These are phyloP conservation scores for Phytophthora tubulina DNA, from an alignment of 352 stramenopile genomes.

Conservation along the genomic window DNA sequence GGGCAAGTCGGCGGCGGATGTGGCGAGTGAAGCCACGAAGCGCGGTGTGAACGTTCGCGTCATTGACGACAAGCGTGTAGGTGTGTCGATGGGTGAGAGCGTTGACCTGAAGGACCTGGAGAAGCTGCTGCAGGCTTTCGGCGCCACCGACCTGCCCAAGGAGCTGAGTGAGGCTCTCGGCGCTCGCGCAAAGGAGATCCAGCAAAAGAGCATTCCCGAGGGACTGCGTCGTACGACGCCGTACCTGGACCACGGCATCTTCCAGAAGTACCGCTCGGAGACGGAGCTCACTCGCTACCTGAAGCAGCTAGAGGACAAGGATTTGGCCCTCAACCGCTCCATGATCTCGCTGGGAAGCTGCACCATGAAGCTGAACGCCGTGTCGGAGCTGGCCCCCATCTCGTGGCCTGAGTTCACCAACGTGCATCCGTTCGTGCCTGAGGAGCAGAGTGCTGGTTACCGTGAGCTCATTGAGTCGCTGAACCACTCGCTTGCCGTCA, in stretches of 20 bases:
- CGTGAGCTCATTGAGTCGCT: constrained; percentile 97
- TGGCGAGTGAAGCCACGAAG: constrained; percentile 72
- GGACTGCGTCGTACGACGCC: constrained; percentile 63
- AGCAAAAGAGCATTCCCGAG: constrained; percentile 69
- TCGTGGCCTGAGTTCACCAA: constrained; percentile 98
- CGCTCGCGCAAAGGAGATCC: constrained; percentile 56
- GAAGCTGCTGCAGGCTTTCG: constrained; percentile 88
- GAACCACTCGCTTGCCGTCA: constrained; percentile 96
- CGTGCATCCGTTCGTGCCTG: constrained; percentile 98
- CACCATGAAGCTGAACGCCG: constrained; percentile 99
- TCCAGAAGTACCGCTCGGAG: constrained; percentile 98
- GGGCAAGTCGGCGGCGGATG: constrained; percentile 78
- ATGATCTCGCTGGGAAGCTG: constrained; percentile 99
- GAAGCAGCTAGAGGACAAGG: constrained; percentile 98
- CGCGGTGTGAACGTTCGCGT: constrained; percentile 90
- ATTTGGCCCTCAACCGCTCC: constrained; percentile 98
- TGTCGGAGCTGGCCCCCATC: constrained; percentile 97
- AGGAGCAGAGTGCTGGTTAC: constrained; percentile 96
- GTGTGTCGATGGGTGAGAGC: constrained; percentile 97
- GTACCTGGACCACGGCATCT: constrained; percentile 97
- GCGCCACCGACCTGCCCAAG: constrained; percentile 49
- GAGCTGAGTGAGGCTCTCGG: constrained; percentile 61
- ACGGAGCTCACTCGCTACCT: constrained; percentile 97
- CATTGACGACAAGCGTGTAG: constrained; percentile 89
- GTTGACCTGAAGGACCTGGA: constrained; percentile 93